These are phyloP conservation scores for sweet orange (Citrus sinensis) DNA, from an alignment of 345 rosid genomes.

Conservation along the genomic window DNA sequence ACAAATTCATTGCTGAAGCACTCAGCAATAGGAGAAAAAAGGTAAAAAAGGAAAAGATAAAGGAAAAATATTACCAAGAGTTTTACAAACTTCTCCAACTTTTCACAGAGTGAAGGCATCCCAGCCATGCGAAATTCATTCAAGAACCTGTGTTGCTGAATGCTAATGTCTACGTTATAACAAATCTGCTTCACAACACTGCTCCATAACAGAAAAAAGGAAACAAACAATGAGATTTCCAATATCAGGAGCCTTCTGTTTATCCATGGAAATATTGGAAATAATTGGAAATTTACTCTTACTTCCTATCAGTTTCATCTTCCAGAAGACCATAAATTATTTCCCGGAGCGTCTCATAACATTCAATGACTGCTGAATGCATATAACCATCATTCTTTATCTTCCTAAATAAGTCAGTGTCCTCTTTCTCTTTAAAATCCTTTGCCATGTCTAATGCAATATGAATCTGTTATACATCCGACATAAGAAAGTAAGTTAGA, in stretches of 20 bases:
- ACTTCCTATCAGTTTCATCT: constrained; percentile 64
- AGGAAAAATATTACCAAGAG: constrained; percentile 50
- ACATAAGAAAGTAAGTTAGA: constrained; percentile 21
- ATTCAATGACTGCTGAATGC: constrained; percentile 76
- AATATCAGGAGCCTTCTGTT: not conserved
- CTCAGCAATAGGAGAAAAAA: constrained; percentile 5
- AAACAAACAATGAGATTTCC: constrained; percentile 9
- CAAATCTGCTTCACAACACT: constrained; percentile 62
- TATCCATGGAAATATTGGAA: not conserved
- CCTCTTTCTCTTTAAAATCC: constrained; percentile 79
- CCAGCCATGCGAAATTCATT: constrained; percentile 59
- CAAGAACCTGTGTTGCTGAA: constrained; percentile 49
- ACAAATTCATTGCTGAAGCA: not conserved
- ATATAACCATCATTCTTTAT: constrained; percentile 65
- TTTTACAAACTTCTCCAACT: constrained; percentile 68
- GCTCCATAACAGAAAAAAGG: constrained; percentile 15
- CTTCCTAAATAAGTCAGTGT: constrained; percentile 69
- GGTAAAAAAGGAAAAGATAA: constrained; percentile 1
- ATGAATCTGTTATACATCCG: constrained; percentile 59
- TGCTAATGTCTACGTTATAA: constrained; percentile 45
- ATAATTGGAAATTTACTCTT: constrained; percentile 21
- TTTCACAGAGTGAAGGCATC: constrained; percentile 73
- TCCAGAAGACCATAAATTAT: constrained; percentile 61
- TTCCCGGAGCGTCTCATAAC: constrained; percentile 67
- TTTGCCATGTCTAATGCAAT: constrained; percentile 99